Base-by-base conservation (phyloP, 805 yeast genomes). In the Schizosaccharomyces japonicus region DNA sequence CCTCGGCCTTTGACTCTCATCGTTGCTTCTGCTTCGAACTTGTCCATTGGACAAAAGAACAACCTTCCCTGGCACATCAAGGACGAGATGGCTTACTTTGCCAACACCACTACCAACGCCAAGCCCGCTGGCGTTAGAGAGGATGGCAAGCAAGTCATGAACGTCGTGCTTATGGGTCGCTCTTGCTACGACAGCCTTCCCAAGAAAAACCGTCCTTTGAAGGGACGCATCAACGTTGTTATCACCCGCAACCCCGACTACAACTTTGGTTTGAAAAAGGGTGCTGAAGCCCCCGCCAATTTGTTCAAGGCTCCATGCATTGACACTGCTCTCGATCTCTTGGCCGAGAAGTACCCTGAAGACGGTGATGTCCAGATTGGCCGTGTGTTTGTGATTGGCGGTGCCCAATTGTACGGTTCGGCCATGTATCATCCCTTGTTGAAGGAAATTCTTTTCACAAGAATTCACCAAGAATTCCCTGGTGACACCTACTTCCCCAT, bases 171-270 rank as follows among this genome's bases (percentile, higher is more conserved):
- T 3, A 90, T 90, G 98, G 98, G 98, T 11, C 70, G 95, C 50
- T 80, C 76, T 57, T 87, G 96, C 1, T 90, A 95, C 94, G 90
- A 84, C 29, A 80, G 94, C 5, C 85, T 90, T 29, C 96, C 98
- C 0, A 51, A 62, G 1, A 76, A 70, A 58, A 90, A 83, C 63
- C 67, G 94, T 52, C 98, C 98, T 0, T 66, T 90, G 42, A 76
- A 78, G 2, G 73, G 67, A 45, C 69, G 98, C 49, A 49, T 74
- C 26, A 90, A 90, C 59, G 73, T 84, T 11, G 74, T 90, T 0
- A 63, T 90, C 8, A 78, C 93, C 25, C 63, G 84, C n/a, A 42
- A 21, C 13, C 13, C 28, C 7, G 27, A 42, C 33, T 42, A 29
- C 33, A 29, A 42, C 33, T 28, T 42, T 45, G 57, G 59, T 40